These are phyloP conservation scores for Petasospora rhodanensis DNA, from an alignment of 1,139 yeast genomes.

Conservation along the genomic window DNA sequence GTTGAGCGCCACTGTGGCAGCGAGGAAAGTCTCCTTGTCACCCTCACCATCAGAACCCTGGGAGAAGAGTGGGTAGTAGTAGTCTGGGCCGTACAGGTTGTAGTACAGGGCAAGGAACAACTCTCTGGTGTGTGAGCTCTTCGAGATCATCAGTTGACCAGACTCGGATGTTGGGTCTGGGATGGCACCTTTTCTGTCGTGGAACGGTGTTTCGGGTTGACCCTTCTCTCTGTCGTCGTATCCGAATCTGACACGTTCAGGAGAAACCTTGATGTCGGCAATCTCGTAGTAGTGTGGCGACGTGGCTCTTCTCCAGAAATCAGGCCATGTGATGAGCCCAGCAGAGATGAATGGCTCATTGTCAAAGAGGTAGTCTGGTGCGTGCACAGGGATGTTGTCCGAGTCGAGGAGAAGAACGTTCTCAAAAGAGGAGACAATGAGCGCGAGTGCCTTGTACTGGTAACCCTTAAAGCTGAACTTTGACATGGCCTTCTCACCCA, in stretches of 20 bases:
- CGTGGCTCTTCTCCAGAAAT: constrained; percentile 74
- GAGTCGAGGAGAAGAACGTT: constrained; percentile 74
- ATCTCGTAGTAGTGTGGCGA: constrained; percentile 65
- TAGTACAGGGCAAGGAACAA: constrained; percentile 69
- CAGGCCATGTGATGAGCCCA: constrained; percentile 78
- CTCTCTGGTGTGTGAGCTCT: constrained; percentile 59
- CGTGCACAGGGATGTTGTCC: constrained; percentile 63
- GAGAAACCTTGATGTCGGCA: constrained; percentile 46
- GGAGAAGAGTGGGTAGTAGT: constrained; percentile 77
- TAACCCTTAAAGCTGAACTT: constrained; percentile 62
- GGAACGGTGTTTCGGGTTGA: constrained; percentile 45
- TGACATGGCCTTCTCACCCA: constrained; percentile 42
- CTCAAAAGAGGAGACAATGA: constrained; percentile 72
- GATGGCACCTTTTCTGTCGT: constrained; percentile 63
- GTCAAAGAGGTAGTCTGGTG: constrained; percentile 51
- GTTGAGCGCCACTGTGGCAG: constrained; percentile 64
- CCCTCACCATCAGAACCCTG: constrained; percentile 90
- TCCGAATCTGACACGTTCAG: constrained; percentile 34
- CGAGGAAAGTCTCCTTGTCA: constrained; percentile 83
- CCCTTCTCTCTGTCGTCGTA: constrained; percentile 32
- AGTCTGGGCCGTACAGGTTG: constrained; percentile 72
- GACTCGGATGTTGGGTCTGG: constrained; percentile 83
- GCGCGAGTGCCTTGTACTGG: constrained; percentile 74
- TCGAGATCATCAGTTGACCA: constrained; percentile 73
- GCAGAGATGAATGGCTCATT: constrained; percentile 47